Evolutionary conservation across 306 rosid species (phyloP), one percentile per base, ranked within the genome.

Genomic region (Dryas octopetala): DNA sequence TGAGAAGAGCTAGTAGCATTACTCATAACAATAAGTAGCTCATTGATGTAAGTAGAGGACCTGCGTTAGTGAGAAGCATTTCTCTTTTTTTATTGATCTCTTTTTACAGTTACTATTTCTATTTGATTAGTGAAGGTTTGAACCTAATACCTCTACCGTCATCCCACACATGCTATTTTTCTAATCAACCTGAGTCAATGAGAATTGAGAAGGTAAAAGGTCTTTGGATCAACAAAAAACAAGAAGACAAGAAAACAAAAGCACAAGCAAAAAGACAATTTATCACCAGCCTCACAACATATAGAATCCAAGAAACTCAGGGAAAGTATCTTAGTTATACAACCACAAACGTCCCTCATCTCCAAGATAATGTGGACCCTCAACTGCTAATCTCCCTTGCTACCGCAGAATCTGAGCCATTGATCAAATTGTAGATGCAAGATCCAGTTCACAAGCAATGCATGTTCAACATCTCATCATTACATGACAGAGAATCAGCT

Each of bases 281-380:
- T 23, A 69, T 43, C 41, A 32, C 15, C 7, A 49, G 53, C 52
- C 62, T 49, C 67, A 69, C 57, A 69, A 19, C 62, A 23, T 13
- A 53, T n/a, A 7, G 0, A 15, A 55, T 19, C 66, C 52, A 23
- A 47, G 38, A n/a, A 16, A 57, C 11, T 43, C 49, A 41, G 23
- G 47, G 14, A 9, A 41, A 46, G 76, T 28, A 26, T 59, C n/a
- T 58, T 46, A 16, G 16, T 60, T 44, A 26, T 19, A 28, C 47
- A 59, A 73, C 76, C 76, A 59, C 68, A 73, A 28, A 78, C 71
- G 70, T 79, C 78, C 57, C 46, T 23, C 74, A 65, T 72, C 74
- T 32, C 51, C 66, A 66, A 59, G 78, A 73, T 73, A 64, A 71
- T 53, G 82, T 71, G 73, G 82, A 64, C 82, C 82, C 47, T 3